A percentile compares a stretch with the other conserved stretches of the same genome.
These are phyloP conservation scores for Priceomyces haplophilus DNA, from an alignment of 805 yeast species.

Conservation along the genomic window DNA sequence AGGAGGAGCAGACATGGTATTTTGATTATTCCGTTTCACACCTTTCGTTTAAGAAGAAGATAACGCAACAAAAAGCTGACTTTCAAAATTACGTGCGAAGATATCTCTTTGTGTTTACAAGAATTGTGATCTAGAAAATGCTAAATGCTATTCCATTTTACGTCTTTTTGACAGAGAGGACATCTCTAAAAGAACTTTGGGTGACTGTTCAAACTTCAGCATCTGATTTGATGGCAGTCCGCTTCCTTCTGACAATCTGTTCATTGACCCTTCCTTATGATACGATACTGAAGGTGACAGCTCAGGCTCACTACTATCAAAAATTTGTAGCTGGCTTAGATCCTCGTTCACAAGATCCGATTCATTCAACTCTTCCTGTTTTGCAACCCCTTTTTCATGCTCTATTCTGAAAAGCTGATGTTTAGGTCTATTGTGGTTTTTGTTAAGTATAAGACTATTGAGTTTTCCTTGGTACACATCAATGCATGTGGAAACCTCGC, in stretches of 20 bases:
- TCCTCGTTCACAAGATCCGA: constrained; percentile 15
- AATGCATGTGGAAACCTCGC: background rate
- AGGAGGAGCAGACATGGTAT: constrained; percentile 3
- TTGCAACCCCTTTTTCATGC: constrained; percentile 9
- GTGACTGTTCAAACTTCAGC: background rate
- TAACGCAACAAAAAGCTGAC: background rate
- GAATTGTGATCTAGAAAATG: background rate
- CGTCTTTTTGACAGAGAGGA: constrained; percentile 3
- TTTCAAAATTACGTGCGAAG: constrained; percentile 1
- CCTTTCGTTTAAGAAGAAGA: background rate
- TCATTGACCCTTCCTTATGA: background rate
- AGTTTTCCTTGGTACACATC: constrained; percentile 1
- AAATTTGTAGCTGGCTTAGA: constrained; percentile 5
- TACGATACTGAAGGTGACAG: constrained; percentile 1
- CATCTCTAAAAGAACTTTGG: background rate
- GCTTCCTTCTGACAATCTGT: background rate
- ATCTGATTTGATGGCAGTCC: background rate
- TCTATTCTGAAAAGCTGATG: constrained; percentile 16
- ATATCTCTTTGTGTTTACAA: background rate
- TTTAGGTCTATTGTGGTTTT: constrained; percentile 11
- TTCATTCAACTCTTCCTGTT: constrained; percentile 7
- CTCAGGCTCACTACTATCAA: constrained; percentile 1
- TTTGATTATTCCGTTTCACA: background rate
- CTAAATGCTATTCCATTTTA: constrained; percentile 5
- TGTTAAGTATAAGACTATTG: background rate